phyloP scores from a whole-genome alignment of 2,329 filamentous ascomycete species.

The Elsinoe batatas region DNA sequence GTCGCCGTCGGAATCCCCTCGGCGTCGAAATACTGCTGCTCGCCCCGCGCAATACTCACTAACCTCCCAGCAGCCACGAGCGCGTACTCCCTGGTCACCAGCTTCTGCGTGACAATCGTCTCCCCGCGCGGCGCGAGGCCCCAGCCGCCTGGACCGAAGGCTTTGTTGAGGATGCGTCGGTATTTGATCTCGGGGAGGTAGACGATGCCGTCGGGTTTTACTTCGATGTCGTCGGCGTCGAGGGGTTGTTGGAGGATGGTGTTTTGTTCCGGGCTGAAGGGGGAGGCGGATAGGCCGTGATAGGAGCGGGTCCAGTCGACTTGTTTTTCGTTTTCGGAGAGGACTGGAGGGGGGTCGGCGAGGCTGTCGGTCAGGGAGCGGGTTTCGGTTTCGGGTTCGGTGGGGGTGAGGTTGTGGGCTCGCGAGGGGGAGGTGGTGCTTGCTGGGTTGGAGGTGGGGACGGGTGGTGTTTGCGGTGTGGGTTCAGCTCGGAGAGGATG shows the following conservation, averaged over 20 bases:
- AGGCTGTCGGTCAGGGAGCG: constrained; percentile 42
- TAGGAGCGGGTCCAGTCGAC: constrained; percentile 80
- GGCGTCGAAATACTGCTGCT: constrained; percentile 84
- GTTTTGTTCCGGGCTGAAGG: constrained; percentile 62
- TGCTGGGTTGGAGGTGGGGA: constrained; percentile 10
- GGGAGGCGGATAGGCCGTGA: constrained; percentile 61
- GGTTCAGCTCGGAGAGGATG: not conserved
- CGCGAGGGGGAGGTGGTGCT: constrained; percentile 12
- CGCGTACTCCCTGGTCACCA: constrained; percentile 84
- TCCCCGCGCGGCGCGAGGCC: constrained; percentile 82
- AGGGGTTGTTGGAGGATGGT: constrained; percentile 60
- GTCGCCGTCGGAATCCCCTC: constrained; percentile 89
- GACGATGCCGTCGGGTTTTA: constrained; percentile 94
- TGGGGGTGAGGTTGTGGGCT: constrained; percentile 19
- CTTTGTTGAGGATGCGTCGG: constrained; percentile 74
- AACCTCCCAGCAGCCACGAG: constrained; percentile 79
- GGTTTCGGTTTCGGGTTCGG: constrained; percentile 18
- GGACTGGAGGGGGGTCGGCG: constrained; percentile 39
- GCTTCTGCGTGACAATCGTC: constrained; percentile 70
- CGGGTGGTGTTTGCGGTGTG: not conserved
- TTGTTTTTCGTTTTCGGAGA: constrained; percentile 41
- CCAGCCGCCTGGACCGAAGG: constrained; percentile 94
- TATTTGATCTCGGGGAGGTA: constrained; percentile 99
- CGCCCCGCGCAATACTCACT: constrained; percentile 83
- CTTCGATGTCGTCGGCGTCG: constrained; percentile 69